A percentile compares a stretch with the other conserved stretches of the same genome.
Evolutionary conservation across 495 filamentous ascomycete species (phyloP).

Genomic region (Penicillium nucicola): DNA sequence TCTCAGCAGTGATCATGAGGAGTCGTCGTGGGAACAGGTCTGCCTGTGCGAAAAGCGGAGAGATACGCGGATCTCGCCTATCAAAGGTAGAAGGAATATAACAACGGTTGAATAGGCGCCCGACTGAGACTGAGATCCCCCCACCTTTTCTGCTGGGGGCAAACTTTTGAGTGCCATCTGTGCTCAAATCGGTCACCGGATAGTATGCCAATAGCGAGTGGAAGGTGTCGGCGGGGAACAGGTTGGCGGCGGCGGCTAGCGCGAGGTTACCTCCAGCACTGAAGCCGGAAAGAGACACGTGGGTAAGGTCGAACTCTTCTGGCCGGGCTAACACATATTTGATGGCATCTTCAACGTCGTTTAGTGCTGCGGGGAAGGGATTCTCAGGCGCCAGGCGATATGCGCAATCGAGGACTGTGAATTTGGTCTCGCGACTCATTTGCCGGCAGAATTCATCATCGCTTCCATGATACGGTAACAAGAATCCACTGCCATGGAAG

Average conservation of each 20-base stretch:
- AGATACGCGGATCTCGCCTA: slow-evolving; percentile 43
- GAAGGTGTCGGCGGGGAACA: slow-evolving; percentile 40
- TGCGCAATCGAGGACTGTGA: slow-evolving; percentile 51
- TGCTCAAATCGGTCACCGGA: slow-evolving; percentile 34
- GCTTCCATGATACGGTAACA: slow-evolving; percentile 38
- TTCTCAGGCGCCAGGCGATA: slow-evolving; percentile 79
- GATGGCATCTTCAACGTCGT: slow-evolving; percentile 58
- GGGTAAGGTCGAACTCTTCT: slow-evolving; percentile 31
- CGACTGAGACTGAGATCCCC: slow-evolving; percentile 21
- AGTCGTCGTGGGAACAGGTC: slow-evolving; percentile 37
- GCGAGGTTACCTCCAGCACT: slow-evolving; percentile 45
- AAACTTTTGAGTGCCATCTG: slow-evolving; percentile 16
- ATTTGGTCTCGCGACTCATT: slow-evolving; percentile 31
- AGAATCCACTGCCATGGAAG: slow-evolving; percentile 43
- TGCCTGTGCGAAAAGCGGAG: slow-evolving; percentile 37
- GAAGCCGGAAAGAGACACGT: slow-evolving; percentile 43
- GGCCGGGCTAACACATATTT: slow-evolving; percentile 30
- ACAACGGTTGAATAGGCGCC: slow-evolving; percentile 30
- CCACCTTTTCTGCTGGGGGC: slow-evolving; percentile 22
- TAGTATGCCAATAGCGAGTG: slow-evolving; percentile 41
- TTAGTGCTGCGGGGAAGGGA: slow-evolving; percentile 70
- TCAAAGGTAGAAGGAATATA: slow-evolving; percentile 32
- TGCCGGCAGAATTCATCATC: slow-evolving; percentile 42
- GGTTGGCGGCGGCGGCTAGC: slow-evolving; percentile 31
- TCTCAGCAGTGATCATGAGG: slow-evolving; percentile 42